These are phyloP conservation scores for Penicillium sp. DNA, from an alignment of 2,329 filamentous ascomycete species.

Conservation along the genomic window DNA sequence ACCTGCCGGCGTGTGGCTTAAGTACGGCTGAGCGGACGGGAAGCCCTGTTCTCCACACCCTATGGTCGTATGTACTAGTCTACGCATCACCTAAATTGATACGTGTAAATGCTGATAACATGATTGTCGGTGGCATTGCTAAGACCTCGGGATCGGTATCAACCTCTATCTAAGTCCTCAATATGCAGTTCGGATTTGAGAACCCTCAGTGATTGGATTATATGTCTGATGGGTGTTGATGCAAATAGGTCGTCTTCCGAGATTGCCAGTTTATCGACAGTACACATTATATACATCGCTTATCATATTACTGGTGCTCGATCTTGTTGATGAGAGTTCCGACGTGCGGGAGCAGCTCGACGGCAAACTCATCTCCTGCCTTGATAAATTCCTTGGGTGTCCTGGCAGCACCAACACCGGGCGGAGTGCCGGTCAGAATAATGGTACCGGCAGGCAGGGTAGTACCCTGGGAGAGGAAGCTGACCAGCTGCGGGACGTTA, in stretches of 20 bases:
- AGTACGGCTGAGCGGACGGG: too few species aligned
- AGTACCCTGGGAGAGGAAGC: constrained; percentile 39
- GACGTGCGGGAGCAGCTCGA: constrained; percentile 48
- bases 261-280: neutral
- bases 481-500: constrained; percentile 44
- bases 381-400: constrained; percentile 42
- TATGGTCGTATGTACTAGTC: too few species aligned
- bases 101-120: too few species aligned
- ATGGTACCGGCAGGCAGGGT: constrained; percentile 42
- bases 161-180: too few species aligned
- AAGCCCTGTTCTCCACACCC: too few species aligned
- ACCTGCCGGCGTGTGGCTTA: too few species aligned
- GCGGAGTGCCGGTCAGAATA: constrained; percentile 43
- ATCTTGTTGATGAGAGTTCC: constrained; percentile 48
- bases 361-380: constrained; percentile 46
- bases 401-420: constrained; percentile 40
- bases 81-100: too few species aligned
- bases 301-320: constrained; percentile 24
- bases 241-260: neutral
- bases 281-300: neutral
- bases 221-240: neutral
- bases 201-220: neutral
- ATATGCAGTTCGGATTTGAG: neutral
- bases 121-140: neutral
- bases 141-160: too few species aligned